Evolutionary conservation across 192 early-diverging fungal species (phyloP).

Genomic region (Funneliformis geosporum): DNA sequence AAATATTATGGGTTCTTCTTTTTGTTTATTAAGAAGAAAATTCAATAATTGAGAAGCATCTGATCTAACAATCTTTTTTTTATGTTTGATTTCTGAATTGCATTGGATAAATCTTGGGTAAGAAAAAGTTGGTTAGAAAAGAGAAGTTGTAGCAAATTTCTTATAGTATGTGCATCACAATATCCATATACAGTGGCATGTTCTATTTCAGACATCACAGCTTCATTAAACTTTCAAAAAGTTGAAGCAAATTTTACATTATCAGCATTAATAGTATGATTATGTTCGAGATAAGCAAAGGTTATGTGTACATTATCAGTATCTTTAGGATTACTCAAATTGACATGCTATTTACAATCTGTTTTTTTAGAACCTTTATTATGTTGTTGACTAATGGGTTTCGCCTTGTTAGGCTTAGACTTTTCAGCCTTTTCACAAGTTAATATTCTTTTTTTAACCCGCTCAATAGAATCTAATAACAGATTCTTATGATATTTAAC

Average conservation of each 20-base stretch:
- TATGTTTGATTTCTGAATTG: slow-evolving; percentile 6
- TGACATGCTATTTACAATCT: neutral
- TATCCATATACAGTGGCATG: neutral
- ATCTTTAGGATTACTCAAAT: neutral
- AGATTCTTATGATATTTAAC: neutral
- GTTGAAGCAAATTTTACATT: neutral
- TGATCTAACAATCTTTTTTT: neutral
- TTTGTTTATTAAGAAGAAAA: neutral
- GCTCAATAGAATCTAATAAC: neutral
- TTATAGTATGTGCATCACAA: neutral
- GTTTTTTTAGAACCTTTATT: neutral
- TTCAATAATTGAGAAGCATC: neutral
- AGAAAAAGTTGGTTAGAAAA: neutral
- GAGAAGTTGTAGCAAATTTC: neutral
- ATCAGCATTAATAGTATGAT: neutral
- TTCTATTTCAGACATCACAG: neutral
- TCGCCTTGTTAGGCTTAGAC: neutral
- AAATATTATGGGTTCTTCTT: neutral
- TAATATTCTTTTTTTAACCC: neutral
- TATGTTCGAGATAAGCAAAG: neutral
- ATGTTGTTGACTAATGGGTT: neutral
- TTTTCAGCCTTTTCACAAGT: neutral
- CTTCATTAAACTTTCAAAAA: neutral
- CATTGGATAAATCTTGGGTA: neutral
- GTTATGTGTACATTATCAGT: neutral